These are phyloP conservation scores for Aspergillus flavus DNA, from an alignment of 2,329 filamentous ascomycete species.

Conservation along the genomic window DNA sequence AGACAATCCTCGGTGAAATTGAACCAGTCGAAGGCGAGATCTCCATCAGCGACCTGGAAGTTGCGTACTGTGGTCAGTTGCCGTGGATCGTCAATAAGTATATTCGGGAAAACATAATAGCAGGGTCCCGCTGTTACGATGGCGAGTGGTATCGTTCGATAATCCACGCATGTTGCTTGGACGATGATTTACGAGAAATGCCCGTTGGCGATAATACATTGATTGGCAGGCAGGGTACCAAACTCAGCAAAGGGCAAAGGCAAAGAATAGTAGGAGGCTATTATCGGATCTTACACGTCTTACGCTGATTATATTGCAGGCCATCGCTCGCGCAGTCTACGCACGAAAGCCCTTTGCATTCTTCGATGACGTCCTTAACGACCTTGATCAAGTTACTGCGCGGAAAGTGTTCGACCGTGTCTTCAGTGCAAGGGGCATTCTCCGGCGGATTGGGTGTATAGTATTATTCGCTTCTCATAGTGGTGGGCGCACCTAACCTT, in stretches of 20 bases:
- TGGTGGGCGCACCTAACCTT: neutral
- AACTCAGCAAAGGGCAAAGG: neutral
- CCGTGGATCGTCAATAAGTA: neutral
- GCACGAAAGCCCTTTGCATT: neutral
- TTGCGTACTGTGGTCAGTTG: neutral
- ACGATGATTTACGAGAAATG: neutral
- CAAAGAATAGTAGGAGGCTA: neutral
- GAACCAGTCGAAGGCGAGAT: neutral
- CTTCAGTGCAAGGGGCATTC: neutral
- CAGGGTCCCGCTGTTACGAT: neutral
- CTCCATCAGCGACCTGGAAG: neutral
- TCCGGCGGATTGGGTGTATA: neutral
- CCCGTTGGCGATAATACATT: neutral
- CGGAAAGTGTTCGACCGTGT: neutral
- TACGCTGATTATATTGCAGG: neutral
- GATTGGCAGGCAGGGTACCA: neutral
- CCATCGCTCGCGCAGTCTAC: neutral
- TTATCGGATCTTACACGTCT: neutral
- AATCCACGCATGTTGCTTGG: neutral
- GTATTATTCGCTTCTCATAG: neutral
- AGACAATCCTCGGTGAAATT: neutral
- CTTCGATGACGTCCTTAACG: neutral
- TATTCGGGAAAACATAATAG: neutral
- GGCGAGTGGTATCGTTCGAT: neutral
- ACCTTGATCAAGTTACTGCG: neutral